Percentiles rank a stretch among this genome's conserved stretches.
Evolutionary conservation across 1,139 yeast species (phyloP).

Genomic region (Scheffersomyces quercinus): DNA sequence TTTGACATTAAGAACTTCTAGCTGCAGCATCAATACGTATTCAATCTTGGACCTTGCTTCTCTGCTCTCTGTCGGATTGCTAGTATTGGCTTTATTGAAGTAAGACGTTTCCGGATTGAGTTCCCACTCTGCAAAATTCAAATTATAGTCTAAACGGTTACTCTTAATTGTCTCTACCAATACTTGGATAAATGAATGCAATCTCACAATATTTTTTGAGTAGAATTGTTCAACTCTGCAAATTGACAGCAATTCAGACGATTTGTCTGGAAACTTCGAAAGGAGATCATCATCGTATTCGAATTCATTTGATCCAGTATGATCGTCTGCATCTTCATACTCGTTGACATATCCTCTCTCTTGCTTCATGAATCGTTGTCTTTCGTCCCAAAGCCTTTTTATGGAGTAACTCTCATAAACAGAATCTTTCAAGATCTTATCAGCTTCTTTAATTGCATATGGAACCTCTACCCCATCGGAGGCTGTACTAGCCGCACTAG

Average conservation of each 20-base stretch:
- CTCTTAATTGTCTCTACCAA: conserved; percentile 62
- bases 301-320: conserved; percentile 16
- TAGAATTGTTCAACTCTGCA: conserved; percentile 65
- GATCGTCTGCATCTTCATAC: conserved; percentile 11
- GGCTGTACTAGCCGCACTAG: conserved; percentile 10
- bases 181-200: conserved; percentile 65
- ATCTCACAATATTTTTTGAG: conserved; percentile 46
- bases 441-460: conserved; percentile 75
- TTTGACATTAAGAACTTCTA: conserved; percentile 60
- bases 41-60: conserved; percentile 25
- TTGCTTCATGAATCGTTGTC: conserved; percentile 67
- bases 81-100: conserved; percentile 9
- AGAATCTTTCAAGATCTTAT: conserved; percentile 55
- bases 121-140: conserved; percentile 41
- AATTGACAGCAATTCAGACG: conserved; percentile 43
- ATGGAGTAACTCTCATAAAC: conserved; percentile 66
- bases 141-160: conserved; percentile 38
- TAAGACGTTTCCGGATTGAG: conserved; percentile 37
- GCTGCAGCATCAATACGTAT: conserved; percentile 35
- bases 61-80: conserved; percentile 7
- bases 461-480: conserved; percentile 49
- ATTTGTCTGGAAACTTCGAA: conserved; percentile 30
- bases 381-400: conserved; percentile 70
- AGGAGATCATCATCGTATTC: conserved; percentile 20
- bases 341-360: conserved; percentile 67